A percentile compares a stretch with the other conserved stretches of the same genome.
phyloP scores from a whole-genome alignment of 2,329 filamentous ascomycete genomes.

The Colletotrichum eremochloae region DNA sequence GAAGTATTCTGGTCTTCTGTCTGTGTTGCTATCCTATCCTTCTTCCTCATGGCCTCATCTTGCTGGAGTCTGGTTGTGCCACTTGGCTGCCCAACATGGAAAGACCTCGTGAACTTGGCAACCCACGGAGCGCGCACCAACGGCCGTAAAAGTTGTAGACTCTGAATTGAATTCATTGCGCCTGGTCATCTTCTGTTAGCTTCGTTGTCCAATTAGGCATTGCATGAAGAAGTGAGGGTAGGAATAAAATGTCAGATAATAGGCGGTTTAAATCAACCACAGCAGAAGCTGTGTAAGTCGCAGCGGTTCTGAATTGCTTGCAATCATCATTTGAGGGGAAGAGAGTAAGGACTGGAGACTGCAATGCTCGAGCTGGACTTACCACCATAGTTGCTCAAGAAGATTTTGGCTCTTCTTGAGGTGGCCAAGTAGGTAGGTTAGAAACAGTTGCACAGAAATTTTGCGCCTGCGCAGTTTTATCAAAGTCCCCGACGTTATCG shows the following conservation, averaged over 20 bases:
- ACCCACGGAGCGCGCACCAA: slow-evolving; percentile 42
- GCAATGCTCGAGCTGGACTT: slow-evolving; percentile 7
- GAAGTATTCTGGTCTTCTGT: not conserved
- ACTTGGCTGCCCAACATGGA: slow-evolving; percentile 32
- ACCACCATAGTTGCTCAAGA: slow-evolving; percentile 41
- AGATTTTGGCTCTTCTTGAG: slow-evolving; percentile 38
- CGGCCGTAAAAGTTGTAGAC: slow-evolving; percentile 50
- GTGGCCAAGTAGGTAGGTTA: not conserved
- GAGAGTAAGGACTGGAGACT: not conserved
- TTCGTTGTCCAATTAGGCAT: slow-evolving; percentile 43
- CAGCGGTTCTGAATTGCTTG: slow-evolving; percentile 61
- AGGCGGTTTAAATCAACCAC: slow-evolving; percentile 59
- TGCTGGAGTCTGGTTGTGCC: slow-evolving; percentile 34
- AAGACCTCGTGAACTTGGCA: slow-evolving; percentile 23
- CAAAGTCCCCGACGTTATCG: slow-evolving; percentile 27
- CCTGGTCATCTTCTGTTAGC: slow-evolving; percentile 40
- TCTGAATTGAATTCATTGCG: slow-evolving; percentile 54
- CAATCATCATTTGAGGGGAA: slow-evolving; percentile 52
- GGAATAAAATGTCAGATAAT: slow-evolving; percentile 51
- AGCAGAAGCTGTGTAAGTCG: slow-evolving; percentile 61
- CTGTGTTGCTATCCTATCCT: slow-evolving; percentile 16
- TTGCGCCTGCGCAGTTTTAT: slow-evolving; percentile 29
- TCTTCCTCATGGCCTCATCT: slow-evolving; percentile 14
- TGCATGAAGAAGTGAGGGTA: slow-evolving; percentile 36
- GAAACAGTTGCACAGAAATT: not conserved